Evolutionary conservation across 208 protist genomes (phyloP), one percentile per base, ranked within the genome.

Genomic region (Entamoeba dispar): DNA sequence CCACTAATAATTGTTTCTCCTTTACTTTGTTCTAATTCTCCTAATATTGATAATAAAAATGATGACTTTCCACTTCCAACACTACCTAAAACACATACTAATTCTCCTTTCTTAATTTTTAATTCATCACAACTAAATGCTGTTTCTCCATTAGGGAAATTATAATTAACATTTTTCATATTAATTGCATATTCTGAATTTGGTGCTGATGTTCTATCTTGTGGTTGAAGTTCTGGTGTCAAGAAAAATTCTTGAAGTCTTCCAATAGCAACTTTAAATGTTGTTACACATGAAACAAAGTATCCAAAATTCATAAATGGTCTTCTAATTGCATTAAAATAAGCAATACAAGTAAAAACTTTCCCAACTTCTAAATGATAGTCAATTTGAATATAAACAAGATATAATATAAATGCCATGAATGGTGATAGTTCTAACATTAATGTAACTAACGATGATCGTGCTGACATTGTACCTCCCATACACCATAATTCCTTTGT

Each of bases 401-500:
- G 8, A 49, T 93, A 94, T 3, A 43, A n/a, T 22, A 94, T 4
- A 91, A 61, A 6, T 15, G 94, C 43, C 91, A 93, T 92, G 8
- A 94, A 47, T 14, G 86, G 50, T 50, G 92, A 22, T 34, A 51
- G 15, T 12, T 34, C 14, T 17, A 17, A 17, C 38, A 38, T 57
- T 15, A 93, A 10, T 50, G 92, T 61, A 2, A n/a, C 6, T 4
- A 92, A 86, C 31, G 57, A 51, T 7, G 50, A 2, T n/a, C 43
- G 86, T 17, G 5, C 22, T 22, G 93, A 34, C 49, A 7, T 10
- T 4, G 93, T 91, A 14, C 14, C 31, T 15, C 14, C 12, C 19
- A 95, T 6, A 14, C n/a, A 19, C 17, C 5, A 31, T 4, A 95
- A n/a, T 34, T 95, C 94, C 22, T 91, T 52, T 50, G 27, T 51